Base-by-base conservation (phyloP, 2,329 filamentous ascomycete species). In the Trichoderma atroviride region DNA sequence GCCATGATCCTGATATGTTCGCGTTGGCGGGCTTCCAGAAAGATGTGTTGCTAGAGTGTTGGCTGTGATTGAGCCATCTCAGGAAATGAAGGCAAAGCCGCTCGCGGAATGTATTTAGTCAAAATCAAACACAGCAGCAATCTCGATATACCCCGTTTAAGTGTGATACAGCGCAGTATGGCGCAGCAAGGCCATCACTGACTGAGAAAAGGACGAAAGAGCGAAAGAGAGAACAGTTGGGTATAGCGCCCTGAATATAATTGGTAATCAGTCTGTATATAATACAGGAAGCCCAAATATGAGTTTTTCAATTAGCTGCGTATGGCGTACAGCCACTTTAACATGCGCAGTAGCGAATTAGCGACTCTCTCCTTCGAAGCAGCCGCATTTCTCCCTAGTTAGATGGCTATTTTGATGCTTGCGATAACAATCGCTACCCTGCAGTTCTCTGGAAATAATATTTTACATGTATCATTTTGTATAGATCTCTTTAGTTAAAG, bases 251-350 rank as follows among this genome's bases (percentile, higher is more conserved):
- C 16, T 40, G 5, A 7, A 6, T 11, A 19, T 3, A 22, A 47
- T 10, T 9, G n/a, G 1, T 2, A 24, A 50, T 13, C 11, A 50
- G 6, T 13, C 10, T 24, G 4, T 24, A n/a, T n/a, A n/a, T n/a
- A 24, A 5, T 13, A 5, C 9, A 50, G 5, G 10, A 47, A 16
- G 43, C 22, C 0, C 3, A 22, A 22, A 1, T 40, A 11, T 7
- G 5, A 24, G 0, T 5, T 24, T 0, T 24, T 10, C 11, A 24
- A 7, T 50, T 2, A 4, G 19, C 40, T 2, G 6, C 2, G 3
- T 43, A 6, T 43, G 5, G n/a, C n/a, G n/a, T 43, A n/a, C 3
- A 6, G 4, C 10, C 5, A 50, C n/a, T 24, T 24, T 50, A 3
- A 13, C 13, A 13, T 24, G 19, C 11, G n/a, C 6, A 2, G 9